A percentile compares a stretch with the other conserved stretches of the same genome.
Conservation (phyloP, 1,284 basidiomycete species). For the Wallemia mellicola region DNA sequence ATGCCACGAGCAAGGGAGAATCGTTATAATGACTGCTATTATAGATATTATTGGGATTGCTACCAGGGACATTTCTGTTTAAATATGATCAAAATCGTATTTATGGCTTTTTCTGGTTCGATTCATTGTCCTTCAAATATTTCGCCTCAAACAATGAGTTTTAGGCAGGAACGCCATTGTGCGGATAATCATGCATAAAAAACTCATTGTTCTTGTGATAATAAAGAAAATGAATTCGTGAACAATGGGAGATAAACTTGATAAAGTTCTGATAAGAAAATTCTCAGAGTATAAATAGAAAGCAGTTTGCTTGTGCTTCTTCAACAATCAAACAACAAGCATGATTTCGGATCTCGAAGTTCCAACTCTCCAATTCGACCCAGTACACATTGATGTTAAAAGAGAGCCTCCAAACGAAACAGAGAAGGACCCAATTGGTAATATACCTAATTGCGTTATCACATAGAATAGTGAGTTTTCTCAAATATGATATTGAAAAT, state of each 20-base stretch:
- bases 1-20: background rate
- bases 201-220: background rate
- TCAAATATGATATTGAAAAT: background rate
- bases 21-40: background rate
- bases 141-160: background rate
- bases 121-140: background rate
- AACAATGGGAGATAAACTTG: background rate
- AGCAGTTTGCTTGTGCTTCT: background rate
- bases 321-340: background rate
- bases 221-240: background rate
- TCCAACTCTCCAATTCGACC: background rate
- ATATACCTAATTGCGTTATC: background rate
- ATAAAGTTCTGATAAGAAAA: background rate
- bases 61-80: background rate
- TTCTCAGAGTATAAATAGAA: background rate
- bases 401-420: background rate
- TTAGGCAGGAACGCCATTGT: background rate
- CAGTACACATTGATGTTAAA: background rate
- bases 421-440: background rate
- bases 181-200: background rate
- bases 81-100: no score
- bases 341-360: background rate
- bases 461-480: background rate
- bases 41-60: background rate
- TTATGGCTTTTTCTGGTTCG: no score